Conservation (phyloP, 106 monocot species). For the Allium fistulosum region DNA sequence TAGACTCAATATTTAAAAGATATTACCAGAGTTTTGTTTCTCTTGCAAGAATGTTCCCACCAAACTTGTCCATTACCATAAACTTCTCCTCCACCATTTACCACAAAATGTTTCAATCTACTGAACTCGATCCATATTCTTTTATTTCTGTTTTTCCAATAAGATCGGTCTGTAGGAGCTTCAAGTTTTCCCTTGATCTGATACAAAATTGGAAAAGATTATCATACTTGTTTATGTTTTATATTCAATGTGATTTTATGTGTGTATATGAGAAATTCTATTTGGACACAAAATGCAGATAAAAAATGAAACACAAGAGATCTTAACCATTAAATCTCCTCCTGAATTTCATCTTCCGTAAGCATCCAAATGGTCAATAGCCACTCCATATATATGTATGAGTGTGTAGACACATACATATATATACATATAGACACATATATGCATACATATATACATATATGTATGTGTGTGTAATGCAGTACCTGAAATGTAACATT, state of each 20-base stretch:
- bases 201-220: background rate
- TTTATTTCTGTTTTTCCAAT: constrained; percentile 31
- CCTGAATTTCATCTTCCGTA: too few relatives aligned
- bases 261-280: background rate
- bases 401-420: too few relatives aligned
- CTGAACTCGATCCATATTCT: constrained; percentile 52
- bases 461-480: background rate
- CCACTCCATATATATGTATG: too few relatives aligned
- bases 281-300: background rate
- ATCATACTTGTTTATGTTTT: background rate
- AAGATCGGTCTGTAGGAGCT: constrained; percentile 36
- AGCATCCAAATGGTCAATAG: too few relatives aligned
- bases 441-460: too few relatives aligned
- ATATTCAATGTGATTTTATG: background rate
- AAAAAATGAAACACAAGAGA: too few relatives aligned
- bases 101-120: constrained; percentile 23
- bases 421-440: background rate
- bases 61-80: constrained; percentile 63
- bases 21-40: constrained; percentile 32
- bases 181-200: constrained; percentile 62
- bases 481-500: constrained; percentile 46
- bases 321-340: too few relatives aligned
- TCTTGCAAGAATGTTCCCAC: constrained; percentile 83
- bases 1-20: background rate
- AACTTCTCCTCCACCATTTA: constrained; percentile 71